Evolutionary conservation across 2,329 filamentous ascomycete genomes (phyloP), one percentile per base, ranked within the genome.

Genomic region (Cercospora sp.): DNA sequence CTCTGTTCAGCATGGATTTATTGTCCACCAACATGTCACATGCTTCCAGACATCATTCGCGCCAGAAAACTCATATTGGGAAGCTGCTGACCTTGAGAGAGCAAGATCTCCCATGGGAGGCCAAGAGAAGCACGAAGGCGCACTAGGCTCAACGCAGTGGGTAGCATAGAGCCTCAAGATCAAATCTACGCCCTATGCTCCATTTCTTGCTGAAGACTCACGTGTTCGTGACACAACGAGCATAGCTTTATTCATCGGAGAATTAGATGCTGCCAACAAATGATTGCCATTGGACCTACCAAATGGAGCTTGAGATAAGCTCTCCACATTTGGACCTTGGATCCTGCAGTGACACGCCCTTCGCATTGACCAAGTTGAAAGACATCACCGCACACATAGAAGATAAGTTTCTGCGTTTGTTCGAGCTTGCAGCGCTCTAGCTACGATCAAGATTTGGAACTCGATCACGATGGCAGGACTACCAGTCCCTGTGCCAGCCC

Each of bases 401-500:
- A 26, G 20, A 53, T 53, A 53, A 53, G 12, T 53, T 26, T 9
- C 12, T 28, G 48, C 20, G 13, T 53, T 5, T 13, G 12, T 26
- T 53, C 12, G 45, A 13, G 1, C 16, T 9, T 48, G 2, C 20
- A 26, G 10, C 10, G 8, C 12, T 51, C 10, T 3, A 12, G 10
- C 4, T 23, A 51, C 5, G 7, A 48, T 48, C 5, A 20, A 51
- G 5, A 4, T 5, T 51, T 51, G 2, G 8, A 23, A 10, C 10
- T 13, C 18, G 20, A 13, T 12, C 20, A 16, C 48, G 13, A 72
- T 72, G 71, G 69, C 71, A 63, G 71, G 71, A n/a, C 40, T 67
- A 31, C 71, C 69, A 9, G 45, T 71, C 5, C 73, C 73, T 13
- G 64, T 74, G 4, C 68, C 69, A 1, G 65, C 60, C 4, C 61